Evolutionary conservation across 345 rosid genomes (phyloP).

Genomic region (Gossypium raimondii): DNA sequence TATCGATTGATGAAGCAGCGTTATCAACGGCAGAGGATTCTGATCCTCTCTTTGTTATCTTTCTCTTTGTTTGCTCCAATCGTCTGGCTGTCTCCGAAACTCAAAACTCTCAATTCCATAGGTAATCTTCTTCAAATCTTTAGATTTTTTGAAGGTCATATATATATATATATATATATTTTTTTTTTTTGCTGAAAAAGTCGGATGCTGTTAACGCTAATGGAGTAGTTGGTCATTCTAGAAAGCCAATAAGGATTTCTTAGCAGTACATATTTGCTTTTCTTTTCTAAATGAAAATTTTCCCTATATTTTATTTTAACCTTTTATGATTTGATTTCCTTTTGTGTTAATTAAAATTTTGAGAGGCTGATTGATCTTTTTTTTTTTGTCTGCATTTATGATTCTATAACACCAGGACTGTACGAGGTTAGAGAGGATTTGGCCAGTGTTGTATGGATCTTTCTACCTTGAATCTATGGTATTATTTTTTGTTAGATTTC

Average conservation of each 20-base stretch:
- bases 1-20: conserved; percentile 57
- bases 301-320: neutral
- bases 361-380: conserved; percentile 12
- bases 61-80: conserved; percentile 72
- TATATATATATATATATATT: too few species aligned
- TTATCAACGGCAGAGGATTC: conserved; percentile 73
- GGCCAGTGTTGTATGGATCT: conserved; percentile 48
- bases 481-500: neutral
- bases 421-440: conserved; percentile 60
- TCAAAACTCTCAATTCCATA: conserved; percentile 38
- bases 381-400: conserved; percentile 10
- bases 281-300: too few species aligned
- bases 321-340: neutral
- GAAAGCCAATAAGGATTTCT: neutral
- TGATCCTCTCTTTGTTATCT: conserved; percentile 69
- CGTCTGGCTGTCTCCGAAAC: conserved; percentile 52
- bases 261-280: neutral
- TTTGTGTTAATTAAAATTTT: conserved; percentile 1
- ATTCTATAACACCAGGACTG: conserved; percentile 48
- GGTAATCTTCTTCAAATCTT: conserved; percentile 38
- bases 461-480: conserved; percentile 9
- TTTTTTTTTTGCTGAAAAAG: neutral
- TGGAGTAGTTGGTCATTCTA: conserved; percentile 1
- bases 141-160: neutral
- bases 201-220: conserved; percentile 1